Evolutionary conservation across 1,139 yeast species (phyloP).

Genomic region (Yamadazyma sp.): DNA sequence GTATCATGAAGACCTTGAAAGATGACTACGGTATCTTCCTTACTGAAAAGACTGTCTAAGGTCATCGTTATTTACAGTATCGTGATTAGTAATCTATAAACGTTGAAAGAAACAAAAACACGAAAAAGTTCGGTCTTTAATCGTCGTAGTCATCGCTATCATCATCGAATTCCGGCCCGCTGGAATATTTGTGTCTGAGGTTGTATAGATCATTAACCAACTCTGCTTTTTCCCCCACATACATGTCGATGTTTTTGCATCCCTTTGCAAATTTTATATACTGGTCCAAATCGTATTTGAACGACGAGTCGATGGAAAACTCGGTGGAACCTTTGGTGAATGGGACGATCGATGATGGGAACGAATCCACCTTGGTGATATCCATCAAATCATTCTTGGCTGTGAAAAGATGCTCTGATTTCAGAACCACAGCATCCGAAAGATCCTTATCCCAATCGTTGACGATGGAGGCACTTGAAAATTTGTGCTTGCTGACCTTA

Average conservation of each 20-base stretch:
- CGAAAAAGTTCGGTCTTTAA: too few relatives aligned
- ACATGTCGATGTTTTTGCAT: slow-evolving; percentile 27
- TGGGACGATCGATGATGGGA: slow-evolving; percentile 24
- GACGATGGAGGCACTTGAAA: slow-evolving; percentile 15
- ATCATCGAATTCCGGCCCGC: slow-evolving; percentile 18
- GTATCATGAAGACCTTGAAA: slow-evolving; percentile 88
- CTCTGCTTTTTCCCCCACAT: slow-evolving; percentile 70
- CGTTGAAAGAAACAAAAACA: too few relatives aligned
- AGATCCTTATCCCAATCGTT: slow-evolving; percentile 17
- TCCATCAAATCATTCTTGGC: slow-evolving; percentile 16
- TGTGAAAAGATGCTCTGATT: slow-evolving; percentile 13
- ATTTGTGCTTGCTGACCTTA: slow-evolving; percentile 6
- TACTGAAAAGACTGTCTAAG: slow-evolving; percentile 72
- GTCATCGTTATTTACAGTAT: slow-evolving; percentile 4
- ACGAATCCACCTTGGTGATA: slow-evolving; percentile 31
- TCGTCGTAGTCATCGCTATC: slow-evolving; percentile 21
- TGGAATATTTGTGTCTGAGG: slow-evolving; percentile 10
- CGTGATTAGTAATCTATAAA: too few relatives aligned
- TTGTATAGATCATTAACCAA: slow-evolving; percentile 52
- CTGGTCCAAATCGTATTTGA: slow-evolving; percentile 45
- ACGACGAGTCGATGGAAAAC: slow-evolving; percentile 46
- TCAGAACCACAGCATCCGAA: slow-evolving; percentile 19
- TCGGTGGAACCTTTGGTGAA: slow-evolving; percentile 25
- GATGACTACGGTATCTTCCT: slow-evolving; percentile 85
- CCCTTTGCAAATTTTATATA: slow-evolving; percentile 47